These are phyloP conservation scores for Penicillium lividum DNA, from an alignment of 495 filamentous ascomycete species.

Conservation along the genomic window DNA sequence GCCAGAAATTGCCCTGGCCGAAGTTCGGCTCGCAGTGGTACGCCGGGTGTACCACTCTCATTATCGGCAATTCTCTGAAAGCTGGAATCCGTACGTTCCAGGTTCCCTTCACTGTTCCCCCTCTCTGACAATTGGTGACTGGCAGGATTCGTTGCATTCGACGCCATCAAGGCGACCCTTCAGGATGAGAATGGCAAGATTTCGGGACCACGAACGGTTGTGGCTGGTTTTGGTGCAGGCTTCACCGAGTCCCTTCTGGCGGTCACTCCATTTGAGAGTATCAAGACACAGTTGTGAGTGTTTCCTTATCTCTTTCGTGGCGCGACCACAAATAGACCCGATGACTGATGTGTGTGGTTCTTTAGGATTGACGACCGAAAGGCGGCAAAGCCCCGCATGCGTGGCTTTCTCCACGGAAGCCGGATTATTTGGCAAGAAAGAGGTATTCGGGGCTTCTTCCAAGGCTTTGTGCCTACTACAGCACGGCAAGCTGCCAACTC, in stretches of 20 bases:
- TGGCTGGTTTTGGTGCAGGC: slow-evolving; percentile 93
- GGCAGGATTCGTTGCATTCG: slow-evolving; percentile 93
- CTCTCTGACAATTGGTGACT: slow-evolving; percentile 10
- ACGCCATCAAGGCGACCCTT: slow-evolving; percentile 82
- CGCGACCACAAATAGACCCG: neutral
- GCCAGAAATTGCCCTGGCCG: slow-evolving; percentile 91
- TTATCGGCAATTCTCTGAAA: slow-evolving; percentile 95
- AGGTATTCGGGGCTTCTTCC: slow-evolving; percentile 90
- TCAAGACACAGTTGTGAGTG: slow-evolving; percentile 85
- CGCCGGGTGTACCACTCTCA: slow-evolving; percentile 94
- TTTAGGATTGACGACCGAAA: slow-evolving; percentile 92
- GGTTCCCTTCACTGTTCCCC: neutral
- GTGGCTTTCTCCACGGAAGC: slow-evolving; percentile 89
- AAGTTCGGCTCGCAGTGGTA: slow-evolving; percentile 96
- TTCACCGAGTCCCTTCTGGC: slow-evolving; percentile 91
- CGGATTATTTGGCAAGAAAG: slow-evolving; percentile 83
- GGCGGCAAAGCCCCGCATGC: slow-evolving; percentile 78
- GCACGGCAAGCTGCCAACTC: slow-evolving; percentile 94
- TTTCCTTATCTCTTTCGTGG: neutral
- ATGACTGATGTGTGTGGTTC: slow-evolving; percentile 3
- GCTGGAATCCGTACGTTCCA: slow-evolving; percentile 79
- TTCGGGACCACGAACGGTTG: slow-evolving; percentile 84
- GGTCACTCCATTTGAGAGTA: slow-evolving; percentile 96
- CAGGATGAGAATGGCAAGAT: slow-evolving; percentile 86
- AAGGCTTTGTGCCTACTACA: slow-evolving; percentile 93